phyloP scores from a whole-genome alignment of 73 alveolate species.

The Blepharisma japonicum region DNA sequence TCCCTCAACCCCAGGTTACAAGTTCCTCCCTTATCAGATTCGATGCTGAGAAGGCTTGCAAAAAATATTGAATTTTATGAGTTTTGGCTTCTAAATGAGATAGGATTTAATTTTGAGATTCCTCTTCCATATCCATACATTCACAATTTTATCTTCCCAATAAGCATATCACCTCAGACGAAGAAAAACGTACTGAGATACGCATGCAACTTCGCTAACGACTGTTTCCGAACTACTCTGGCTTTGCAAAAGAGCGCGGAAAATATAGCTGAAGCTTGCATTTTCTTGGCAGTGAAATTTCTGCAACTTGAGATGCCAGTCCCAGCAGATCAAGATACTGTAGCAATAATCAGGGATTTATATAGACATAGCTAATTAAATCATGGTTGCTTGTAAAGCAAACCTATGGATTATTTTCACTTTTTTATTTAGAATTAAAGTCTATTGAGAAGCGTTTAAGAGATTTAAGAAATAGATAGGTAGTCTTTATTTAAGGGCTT shows the following conservation, averaged over 20 bases:
- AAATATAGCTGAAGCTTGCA: constrained; percentile 8
- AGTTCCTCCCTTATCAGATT: neutral
- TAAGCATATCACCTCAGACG: neutral
- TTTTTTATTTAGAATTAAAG: no score
- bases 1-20: neutral
- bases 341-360: neutral
- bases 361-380: no score
- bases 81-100: neutral
- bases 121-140: constrained; percentile 6
- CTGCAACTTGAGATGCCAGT: neutral
- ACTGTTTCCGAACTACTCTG: neutral
- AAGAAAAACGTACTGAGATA: neutral
- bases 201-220: constrained; percentile 6
- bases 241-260: neutral
- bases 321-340: constrained; percentile 1
- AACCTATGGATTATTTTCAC: no score
- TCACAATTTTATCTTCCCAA: neutral
- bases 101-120: neutral
- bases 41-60: neutral
- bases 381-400: no score
- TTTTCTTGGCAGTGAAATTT: neutral
- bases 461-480: no score
- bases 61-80: neutral
- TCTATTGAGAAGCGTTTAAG: no score
- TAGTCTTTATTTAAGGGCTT: no score